phyloP scores from a whole-genome alignment of 129 eudicot genomes.

The Smallanthus sonchifolius region DNA sequence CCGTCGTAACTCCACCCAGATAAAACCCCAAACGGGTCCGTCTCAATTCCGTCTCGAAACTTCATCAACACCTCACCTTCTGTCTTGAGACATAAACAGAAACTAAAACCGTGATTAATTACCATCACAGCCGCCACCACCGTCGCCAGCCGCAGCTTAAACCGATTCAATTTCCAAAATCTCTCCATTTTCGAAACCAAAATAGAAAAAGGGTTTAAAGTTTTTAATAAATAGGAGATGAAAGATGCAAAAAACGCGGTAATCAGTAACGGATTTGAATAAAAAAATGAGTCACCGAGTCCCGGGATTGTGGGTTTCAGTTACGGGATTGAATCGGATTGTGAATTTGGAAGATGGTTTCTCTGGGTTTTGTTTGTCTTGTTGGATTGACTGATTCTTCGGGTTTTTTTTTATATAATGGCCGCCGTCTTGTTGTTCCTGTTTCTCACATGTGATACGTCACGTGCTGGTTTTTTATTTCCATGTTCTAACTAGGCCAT shows the following conservation, averaged over 20 bases:
- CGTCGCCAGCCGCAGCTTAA: constrained; percentile 25
- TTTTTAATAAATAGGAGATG: constrained; percentile 10
- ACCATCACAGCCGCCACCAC: constrained; percentile 19
- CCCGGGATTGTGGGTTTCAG: constrained; percentile 20
- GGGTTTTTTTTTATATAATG: constrained; percentile 13
- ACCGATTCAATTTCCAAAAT: constrained; percentile 27
- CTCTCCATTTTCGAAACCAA: constrained; percentile 22
- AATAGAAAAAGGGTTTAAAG: neutral
- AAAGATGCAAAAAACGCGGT: constrained; percentile 17
- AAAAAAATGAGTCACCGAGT: constrained; percentile 13
- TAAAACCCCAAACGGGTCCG: constrained; percentile 57
- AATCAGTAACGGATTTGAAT: neutral
- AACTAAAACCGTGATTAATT: constrained; percentile 16
- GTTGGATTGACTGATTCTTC: constrained; percentile 28
- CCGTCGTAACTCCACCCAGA: constrained; percentile 41
- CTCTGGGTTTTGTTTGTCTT: neutral
- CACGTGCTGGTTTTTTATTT: constrained; percentile 23
- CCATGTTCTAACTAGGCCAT: constrained; percentile 28
- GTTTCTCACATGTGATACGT: neutral
- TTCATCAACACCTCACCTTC: constrained; percentile 61
- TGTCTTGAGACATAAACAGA: neutral
- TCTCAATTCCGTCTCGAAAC: constrained; percentile 48
- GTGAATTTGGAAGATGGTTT: constrained; percentile 24
- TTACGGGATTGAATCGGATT: neutral
- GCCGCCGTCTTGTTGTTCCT: constrained; percentile 17